Conservation (phyloP, 2,329 filamentous ascomycete species). For the Amauroascus niger region DNA sequence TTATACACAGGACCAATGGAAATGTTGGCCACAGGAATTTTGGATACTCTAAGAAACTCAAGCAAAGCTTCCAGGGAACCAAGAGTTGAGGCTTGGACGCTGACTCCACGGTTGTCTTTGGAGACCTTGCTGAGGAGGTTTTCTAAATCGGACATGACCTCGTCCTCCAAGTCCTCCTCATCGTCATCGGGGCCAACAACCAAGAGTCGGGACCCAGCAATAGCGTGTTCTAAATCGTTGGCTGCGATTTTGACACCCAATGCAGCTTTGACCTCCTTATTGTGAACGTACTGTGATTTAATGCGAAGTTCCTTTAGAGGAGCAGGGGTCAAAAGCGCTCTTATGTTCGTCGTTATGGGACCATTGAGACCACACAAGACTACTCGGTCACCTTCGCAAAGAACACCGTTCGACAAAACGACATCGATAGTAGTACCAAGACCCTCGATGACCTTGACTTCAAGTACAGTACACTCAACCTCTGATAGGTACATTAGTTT, state of each 20-base stretch:
- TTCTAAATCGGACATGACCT: slow-evolving; percentile 90
- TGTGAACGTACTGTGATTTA: slow-evolving; percentile 94
- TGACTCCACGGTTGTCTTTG: slow-evolving; percentile 87
- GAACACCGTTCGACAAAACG: slow-evolving; percentile 87
- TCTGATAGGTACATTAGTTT: slow-evolving; percentile 98
- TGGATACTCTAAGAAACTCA: slow-evolving; percentile 89
- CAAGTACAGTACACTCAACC: slow-evolving; percentile 92
- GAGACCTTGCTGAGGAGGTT: slow-evolving; percentile 84
- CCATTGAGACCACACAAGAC: slow-evolving; percentile 96
- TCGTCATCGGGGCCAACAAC: slow-evolving; percentile 93
- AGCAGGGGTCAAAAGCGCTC: slow-evolving; percentile 85
- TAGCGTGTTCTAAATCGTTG: slow-evolving; percentile 88
- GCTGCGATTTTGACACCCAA: slow-evolving; percentile 98
- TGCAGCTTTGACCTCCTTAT: slow-evolving; percentile 97
- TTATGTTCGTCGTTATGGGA: slow-evolving; percentile 86
- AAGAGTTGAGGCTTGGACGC: slow-evolving; percentile 91
- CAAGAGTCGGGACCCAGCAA: slow-evolving; percentile 87
- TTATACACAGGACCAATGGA: slow-evolving; percentile 97
- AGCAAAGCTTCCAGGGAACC: slow-evolving; percentile 92
- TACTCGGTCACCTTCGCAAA: slow-evolving; percentile 87
- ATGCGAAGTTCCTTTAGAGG: slow-evolving; percentile 88
- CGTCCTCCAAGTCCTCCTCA: slow-evolving; percentile 91
- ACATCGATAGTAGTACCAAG: slow-evolving; percentile 98
- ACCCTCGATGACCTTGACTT: slow-evolving; percentile 98
- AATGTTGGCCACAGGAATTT: slow-evolving; percentile 96